Base-by-base conservation (phyloP, 78 protist genomes). In the Tieghemostelium lacteum region DNA sequence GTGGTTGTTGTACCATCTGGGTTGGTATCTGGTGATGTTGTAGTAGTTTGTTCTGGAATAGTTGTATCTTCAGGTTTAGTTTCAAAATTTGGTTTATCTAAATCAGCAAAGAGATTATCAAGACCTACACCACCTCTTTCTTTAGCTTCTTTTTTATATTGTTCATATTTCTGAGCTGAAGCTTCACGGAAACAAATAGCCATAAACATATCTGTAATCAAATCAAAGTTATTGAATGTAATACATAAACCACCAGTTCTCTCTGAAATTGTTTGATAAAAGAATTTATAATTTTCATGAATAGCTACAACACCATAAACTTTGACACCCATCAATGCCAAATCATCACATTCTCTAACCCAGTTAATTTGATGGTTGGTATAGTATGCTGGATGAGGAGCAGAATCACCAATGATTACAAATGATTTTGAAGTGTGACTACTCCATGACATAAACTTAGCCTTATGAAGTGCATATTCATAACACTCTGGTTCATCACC, bases 151-250 rank as follows among this genome's bases (percentile, higher is more conserved):
- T 67, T 80, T 40, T 57, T 80, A 57, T 65, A 87, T 49, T 87
- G 72, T 49, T 87, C 66, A 42, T 67, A 71, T 70, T 87, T 87
- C 7, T 28, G 73, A 12, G 39, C 20, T 0, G 85, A 74, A 2
- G 93, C 75, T 73, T 88, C 87, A 37, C 94, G 39, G 73, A 71
- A 76, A 80, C 94, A 88, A 54, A 88, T 64, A 16, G 94, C 94
- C 61, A 88, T 42, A 64, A 88, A 88, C 94, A 88, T 88, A 42
- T 88, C 89, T 20, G 74, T 80, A 17, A 88, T 88, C 24, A 70
- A 67, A 29, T 75, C 72, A 19, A 88, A 75, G 24, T 75, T 52
- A n/a, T 52, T n/a, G 83, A 88, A 75, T 5, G 26, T 36, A 0
- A 88, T 65, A n/a, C 75, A 75, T 28, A 71, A 24, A 54, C 94